These are phyloP conservation scores for Sugiyamaella paludigena DNA, from an alignment of 1,139 yeast species.

Conservation along the genomic window DNA sequence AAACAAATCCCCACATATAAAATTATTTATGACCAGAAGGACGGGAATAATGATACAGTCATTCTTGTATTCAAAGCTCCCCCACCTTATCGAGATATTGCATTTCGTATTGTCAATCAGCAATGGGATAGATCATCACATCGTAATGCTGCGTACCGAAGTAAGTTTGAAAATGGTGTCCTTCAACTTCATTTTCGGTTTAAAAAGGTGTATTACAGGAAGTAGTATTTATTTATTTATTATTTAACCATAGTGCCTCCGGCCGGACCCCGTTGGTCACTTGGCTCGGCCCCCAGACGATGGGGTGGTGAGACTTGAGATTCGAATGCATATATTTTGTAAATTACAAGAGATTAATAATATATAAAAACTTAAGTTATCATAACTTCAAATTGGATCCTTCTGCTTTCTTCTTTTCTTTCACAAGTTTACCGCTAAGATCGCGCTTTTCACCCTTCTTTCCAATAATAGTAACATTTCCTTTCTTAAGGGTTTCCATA, in stretches of 20 bases:
- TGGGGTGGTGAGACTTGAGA: too few species aligned
- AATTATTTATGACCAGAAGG: constrained; percentile 24
- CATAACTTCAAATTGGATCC: constrained; percentile 34
- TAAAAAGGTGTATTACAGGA: constrained; percentile 34
- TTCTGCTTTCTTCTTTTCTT: constrained; percentile 33
- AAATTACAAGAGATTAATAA: background rate
- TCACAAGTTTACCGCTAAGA: constrained; percentile 64
- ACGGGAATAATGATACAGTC: constrained; percentile 29
- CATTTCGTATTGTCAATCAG: constrained; percentile 38
- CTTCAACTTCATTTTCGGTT: constrained; percentile 39
- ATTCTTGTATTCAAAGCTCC: constrained; percentile 38
- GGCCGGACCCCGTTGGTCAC: too few species aligned
- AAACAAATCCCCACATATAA: constrained; percentile 35
- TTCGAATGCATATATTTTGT: constrained; percentile 9
- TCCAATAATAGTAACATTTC: constrained; percentile 77
- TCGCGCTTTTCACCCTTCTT: constrained; percentile 75
- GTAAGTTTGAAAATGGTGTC: constrained; percentile 39
- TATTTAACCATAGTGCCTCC: too few species aligned
- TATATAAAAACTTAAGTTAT: background rate
- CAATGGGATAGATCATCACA: constrained; percentile 41
- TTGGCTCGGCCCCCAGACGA: too few species aligned
- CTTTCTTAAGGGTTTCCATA: constrained; percentile 68
- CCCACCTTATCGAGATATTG: constrained; percentile 37
- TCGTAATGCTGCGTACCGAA: constrained; percentile 33
- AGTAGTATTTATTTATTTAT: constrained; percentile 18